These are phyloP conservation scores for Ceratocystis albifundus DNA, from an alignment of 2,329 filamentous ascomycete genomes.

Conservation along the genomic window DNA sequence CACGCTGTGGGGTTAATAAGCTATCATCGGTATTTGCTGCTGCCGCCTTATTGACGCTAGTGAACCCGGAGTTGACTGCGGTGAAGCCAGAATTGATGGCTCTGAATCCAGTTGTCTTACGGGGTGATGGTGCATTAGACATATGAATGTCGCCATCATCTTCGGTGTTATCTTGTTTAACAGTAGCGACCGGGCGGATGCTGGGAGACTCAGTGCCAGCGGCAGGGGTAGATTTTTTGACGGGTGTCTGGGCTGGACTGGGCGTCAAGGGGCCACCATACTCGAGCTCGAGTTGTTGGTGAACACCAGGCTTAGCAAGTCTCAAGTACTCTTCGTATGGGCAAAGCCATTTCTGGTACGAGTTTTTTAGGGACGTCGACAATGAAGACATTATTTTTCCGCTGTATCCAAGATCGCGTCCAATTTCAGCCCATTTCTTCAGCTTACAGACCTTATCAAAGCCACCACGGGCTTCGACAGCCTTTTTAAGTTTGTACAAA, in stretches of 20 bases:
- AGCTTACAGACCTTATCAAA: slow-evolving; percentile 95
- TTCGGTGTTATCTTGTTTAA: slow-evolving; percentile 37
- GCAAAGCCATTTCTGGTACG: slow-evolving; percentile 91
- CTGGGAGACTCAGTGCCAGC: slow-evolving; percentile 58
- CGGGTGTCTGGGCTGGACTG: slow-evolving; percentile 54
- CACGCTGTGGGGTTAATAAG: slow-evolving; percentile 32
- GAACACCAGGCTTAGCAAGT: slow-evolving; percentile 86
- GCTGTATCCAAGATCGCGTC: slow-evolving; percentile 89
- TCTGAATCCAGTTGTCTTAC: slow-evolving; percentile 45
- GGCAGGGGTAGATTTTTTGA: slow-evolving; percentile 49
- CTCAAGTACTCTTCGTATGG: slow-evolving; percentile 93
- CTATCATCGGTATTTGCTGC: slow-evolving; percentile 12
- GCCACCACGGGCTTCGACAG: slow-evolving; percentile 84
- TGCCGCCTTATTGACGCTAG: slow-evolving; percentile 46
- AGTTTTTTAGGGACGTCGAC: slow-evolving; percentile 95
- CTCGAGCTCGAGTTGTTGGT: slow-evolving; percentile 85
- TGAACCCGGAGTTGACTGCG: slow-evolving; percentile 60
- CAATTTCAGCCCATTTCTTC: slow-evolving; percentile 99
- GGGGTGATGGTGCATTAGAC: slow-evolving; percentile 35
- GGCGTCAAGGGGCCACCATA: slow-evolving; percentile 87
- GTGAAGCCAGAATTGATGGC: slow-evolving; percentile 55
- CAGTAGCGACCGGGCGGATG: slow-evolving; percentile 40
- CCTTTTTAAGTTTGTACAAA: slow-evolving; percentile 90
- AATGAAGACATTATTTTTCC: slow-evolving; percentile 99
- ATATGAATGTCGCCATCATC: slow-evolving; percentile 39